These are phyloP conservation scores for Linum usitatissimum DNA, from an alignment of 345 rosid species.

Conservation along the genomic window DNA sequence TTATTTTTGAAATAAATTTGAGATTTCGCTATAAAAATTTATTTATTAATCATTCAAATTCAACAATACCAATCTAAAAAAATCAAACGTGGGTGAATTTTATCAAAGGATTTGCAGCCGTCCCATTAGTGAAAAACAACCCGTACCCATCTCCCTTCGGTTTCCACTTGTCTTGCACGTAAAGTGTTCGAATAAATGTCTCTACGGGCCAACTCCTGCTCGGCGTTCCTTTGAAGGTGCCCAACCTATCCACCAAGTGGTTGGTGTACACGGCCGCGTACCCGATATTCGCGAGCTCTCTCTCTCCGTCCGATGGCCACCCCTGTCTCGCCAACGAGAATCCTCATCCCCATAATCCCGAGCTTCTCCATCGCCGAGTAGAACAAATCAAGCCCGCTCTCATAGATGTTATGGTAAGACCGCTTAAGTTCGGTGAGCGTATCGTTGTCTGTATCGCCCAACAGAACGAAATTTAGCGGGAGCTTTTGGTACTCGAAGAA, in stretches of 20 bases:
- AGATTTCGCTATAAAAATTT: too few species aligned
- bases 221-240: neutral
- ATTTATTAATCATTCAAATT: too few species aligned
- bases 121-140: neutral
- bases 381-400: neutral
- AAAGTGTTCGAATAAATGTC: neutral
- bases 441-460: neutral
- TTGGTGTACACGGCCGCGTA: neutral
- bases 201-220: neutral
- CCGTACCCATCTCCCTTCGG: neutral
- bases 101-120: neutral
- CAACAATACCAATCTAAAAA: too few species aligned
- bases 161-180: neutral
- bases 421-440: neutral
- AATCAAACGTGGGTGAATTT: too few species aligned
- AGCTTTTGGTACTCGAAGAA: too few species aligned
- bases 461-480: too few species aligned
- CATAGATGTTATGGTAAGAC: neutral
- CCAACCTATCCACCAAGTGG: neutral
- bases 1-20: too few species aligned
- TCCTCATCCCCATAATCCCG: neutral
- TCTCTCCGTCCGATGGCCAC: neutral
- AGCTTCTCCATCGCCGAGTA: neutral
- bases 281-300: neutral
- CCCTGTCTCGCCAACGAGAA: neutral